These are phyloP conservation scores for Exophiala mesophila DNA, from an alignment of 2,329 filamentous ascomycete genomes.

Conservation along the genomic window DNA sequence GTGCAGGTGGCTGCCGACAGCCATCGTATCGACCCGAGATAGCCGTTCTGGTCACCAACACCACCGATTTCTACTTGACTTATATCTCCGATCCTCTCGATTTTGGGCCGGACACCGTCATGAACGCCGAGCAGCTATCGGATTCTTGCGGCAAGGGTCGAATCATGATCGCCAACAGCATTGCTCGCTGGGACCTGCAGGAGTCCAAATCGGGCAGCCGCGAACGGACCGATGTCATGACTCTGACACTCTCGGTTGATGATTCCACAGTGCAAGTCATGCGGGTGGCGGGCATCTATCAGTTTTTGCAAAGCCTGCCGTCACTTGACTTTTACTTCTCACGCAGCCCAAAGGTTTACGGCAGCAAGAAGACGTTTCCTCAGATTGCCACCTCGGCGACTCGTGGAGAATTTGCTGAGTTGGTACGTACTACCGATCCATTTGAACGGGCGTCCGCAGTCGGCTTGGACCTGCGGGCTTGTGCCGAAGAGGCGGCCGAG, in stretches of 20 bases:
- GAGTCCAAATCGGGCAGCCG: neutral
- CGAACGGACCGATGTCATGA: constrained; percentile 19
- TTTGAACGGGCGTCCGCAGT: neutral
- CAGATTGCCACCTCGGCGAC: neutral
- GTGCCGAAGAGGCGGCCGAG: neutral
- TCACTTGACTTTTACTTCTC: neutral
- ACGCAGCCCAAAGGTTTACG: neutral
- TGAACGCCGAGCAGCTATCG: constrained; percentile 8
- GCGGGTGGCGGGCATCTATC: neutral
- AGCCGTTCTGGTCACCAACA: constrained; percentile 17
- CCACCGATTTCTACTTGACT: constrained; percentile 18
- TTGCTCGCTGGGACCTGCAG: constrained; percentile 21
- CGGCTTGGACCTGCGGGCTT: neutral
- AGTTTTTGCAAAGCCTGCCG: neutral
- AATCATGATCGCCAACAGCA: constrained; percentile 26
- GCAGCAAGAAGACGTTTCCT: neutral
- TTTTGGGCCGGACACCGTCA: constrained; percentile 16
- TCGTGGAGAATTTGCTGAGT: neutral
- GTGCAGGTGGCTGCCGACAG: constrained; percentile 9
- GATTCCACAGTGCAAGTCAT: constrained; percentile 21
- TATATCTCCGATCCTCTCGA: constrained; percentile 23
- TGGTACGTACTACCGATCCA: neutral
- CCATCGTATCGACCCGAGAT: constrained; percentile 21
- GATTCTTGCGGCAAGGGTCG: constrained; percentile 21
- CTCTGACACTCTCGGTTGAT: constrained; percentile 22